Conservation (phyloP, 2,329 filamentous ascomycete genomes). For the Colletotrichum shisoi region DNA sequence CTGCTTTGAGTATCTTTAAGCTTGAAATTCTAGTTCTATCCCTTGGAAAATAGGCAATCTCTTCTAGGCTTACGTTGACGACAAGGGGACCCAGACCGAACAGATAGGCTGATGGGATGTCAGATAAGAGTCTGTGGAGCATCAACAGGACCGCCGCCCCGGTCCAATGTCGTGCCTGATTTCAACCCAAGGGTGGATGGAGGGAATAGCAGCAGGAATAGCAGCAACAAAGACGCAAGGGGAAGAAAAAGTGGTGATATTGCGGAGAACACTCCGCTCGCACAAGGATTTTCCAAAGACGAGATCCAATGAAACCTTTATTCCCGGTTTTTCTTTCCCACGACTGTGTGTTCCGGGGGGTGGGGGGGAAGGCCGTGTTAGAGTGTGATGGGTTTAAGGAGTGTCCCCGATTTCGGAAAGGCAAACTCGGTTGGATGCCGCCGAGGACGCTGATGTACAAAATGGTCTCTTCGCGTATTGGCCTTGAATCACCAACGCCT, state of each 20-base stretch:
- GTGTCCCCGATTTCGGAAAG: slow-evolving; percentile 32
- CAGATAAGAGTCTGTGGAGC: slow-evolving; percentile 32
- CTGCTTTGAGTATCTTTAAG: too few relatives aligned
- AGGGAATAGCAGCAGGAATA: neutral
- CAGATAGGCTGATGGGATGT: neutral
- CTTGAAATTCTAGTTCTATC: too few relatives aligned
- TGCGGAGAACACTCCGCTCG: slow-evolving; percentile 31
- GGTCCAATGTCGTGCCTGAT: slow-evolving; percentile 37
- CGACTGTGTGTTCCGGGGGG: slow-evolving; percentile 7
- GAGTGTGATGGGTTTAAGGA: slow-evolving; percentile 2
- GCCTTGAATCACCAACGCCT: neutral
- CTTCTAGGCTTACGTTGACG: too few relatives aligned
- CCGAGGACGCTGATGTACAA: neutral
- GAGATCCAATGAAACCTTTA: slow-evolving; percentile 19
- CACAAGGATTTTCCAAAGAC: neutral
- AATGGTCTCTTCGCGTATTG: neutral
- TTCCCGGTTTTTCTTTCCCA: neutral
- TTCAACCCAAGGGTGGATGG: slow-evolving; percentile 35
- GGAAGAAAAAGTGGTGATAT: slow-evolving; percentile 16
- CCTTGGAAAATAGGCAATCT: too few relatives aligned
- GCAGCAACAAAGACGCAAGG: slow-evolving; percentile 7
- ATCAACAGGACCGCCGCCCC: slow-evolving; percentile 3
- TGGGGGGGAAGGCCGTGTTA: slow-evolving; percentile 2
- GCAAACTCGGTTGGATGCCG: slow-evolving; percentile 13
- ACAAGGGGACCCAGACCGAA: neutral